phyloP scores from a whole-genome alignment of 2,329 filamentous ascomycete species.

The Clonostachys solani region DNA sequence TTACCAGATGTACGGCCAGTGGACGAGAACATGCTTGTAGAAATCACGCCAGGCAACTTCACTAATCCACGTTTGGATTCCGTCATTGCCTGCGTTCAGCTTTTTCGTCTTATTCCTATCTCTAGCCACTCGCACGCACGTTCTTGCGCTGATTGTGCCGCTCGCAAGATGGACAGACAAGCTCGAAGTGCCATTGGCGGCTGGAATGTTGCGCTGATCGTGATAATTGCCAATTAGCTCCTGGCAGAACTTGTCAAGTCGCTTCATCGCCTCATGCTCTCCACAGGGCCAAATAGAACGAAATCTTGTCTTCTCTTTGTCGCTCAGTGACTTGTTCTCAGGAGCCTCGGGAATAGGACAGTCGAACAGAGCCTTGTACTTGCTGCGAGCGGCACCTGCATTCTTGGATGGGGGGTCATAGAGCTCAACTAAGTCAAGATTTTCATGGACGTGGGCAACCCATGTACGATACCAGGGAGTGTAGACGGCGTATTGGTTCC shows the following conservation, averaged over 20 bases:
- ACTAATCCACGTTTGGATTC: conserved; percentile 71
- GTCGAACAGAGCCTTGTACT: conserved; percentile 54
- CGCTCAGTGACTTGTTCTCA: conserved; percentile 54
- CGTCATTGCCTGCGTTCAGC: conserved; percentile 61
- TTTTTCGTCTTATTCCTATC: conserved; percentile 59
- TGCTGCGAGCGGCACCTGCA: conserved; percentile 25
- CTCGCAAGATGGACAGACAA: conserved; percentile 70
- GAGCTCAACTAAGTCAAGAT: conserved; percentile 62
- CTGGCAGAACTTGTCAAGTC: conserved; percentile 64
- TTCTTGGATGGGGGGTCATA: conserved; percentile 42
- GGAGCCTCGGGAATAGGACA: conserved; percentile 57
- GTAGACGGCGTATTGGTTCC: conserved; percentile 81
- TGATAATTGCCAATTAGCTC: conserved; percentile 60
- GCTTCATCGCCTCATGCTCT: conserved; percentile 63
- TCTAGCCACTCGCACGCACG: conserved; percentile 59
- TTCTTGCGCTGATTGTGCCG: conserved; percentile 64
- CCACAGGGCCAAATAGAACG: conserved; percentile 67
- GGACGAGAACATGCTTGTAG: conserved; percentile 77
- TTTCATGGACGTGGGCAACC: conserved; percentile 66
- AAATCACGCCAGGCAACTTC: conserved; percentile 87
- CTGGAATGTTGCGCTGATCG: conserved; percentile 61
- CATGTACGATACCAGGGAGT: conserved; percentile 77
- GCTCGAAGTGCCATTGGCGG: conserved; percentile 57
- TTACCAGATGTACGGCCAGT: conserved; percentile 81
- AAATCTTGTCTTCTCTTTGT: conserved; percentile 55